Base-by-base conservation (phyloP, 352 stramenopile genomes). In the Aphanomyces euteiches region DNA sequence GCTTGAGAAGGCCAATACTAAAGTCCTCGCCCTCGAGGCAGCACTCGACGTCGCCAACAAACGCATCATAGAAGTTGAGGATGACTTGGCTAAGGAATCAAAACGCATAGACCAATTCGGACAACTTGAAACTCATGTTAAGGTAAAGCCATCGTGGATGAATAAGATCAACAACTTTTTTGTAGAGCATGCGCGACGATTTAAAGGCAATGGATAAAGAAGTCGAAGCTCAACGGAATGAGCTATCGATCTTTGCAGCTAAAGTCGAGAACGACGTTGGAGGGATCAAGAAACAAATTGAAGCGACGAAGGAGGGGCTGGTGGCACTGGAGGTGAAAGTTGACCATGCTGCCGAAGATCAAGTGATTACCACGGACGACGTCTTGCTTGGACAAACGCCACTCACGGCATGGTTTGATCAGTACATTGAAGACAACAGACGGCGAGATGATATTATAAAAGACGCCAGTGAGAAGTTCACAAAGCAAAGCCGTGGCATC, bases 301-400 rank as follows among this genome's bases (percentile, higher is more conserved):
- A 90, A 53, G 72, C 90, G 50, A 92, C 84, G 41, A 91, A 92
- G 59, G 80, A 91, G 67, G 90, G 92, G 47, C 81, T 83, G n/a
- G 80, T 92, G 74, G 81, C 90, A 74, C 81, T 94, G n/a, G 83
- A 94, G 48, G 82, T 91, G 45, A 85, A 86, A 65, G 85, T 92
- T 54, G 90, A 94, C 54, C 79, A 87, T 21, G 86, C 92, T 59
- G 83, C 92, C 66, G 89, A 92, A 68, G 86, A 92, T 57, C 57
- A 92, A 7, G 90, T 92, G 68, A 59, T 94, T 17, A 82, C 87
- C 64, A 88, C 86, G 69, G 83, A 94, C 67, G 82, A 90, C 50
- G 90, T 94, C 38, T 56, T 94, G 19, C 84, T 92, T 77, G 77
- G 88, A 48, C 80, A 94, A 38, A 65, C 92, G 39, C 84, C 86